Base-by-base conservation (phyloP, 1,139 yeast genomes). In the Petasospora rhodanensis region DNA sequence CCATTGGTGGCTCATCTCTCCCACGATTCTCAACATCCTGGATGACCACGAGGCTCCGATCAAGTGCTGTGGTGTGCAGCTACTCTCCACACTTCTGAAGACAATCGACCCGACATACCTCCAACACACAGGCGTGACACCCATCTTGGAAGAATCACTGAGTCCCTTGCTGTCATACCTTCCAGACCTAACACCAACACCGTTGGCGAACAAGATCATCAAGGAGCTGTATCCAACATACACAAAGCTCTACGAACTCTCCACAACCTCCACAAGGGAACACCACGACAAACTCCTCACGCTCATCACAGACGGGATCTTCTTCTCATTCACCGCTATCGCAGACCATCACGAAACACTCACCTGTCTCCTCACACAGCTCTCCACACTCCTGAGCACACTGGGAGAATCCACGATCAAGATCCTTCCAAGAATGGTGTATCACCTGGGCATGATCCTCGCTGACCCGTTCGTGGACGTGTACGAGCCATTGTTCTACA, bases 1-100 rank as follows among this genome's bases (percentile, higher is more conserved):
- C 5, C 41, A 61, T 34, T 72, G 78, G 75, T 57, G 70, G 18
- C 38, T 70, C 6, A 41, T 73, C 1, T 57, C 76, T 0, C 73
- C 82, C 1, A 66, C 75, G 8, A 55, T 59, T 9, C 47, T 77
- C 16, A 73, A 73, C 38, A 51, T 73, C 9, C 51, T 74, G 14
- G 81, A 76, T 45, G 73, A 72, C 39, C 65, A 66, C 32, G 73
- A 71, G 16, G 62, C 70, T 0, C 42, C 44, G 7, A 55, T 65
- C 33, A 74, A 76, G 42, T 46, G 58, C 0, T 64, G 64, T 35
- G 77, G 76, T 10, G 64, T 69, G 33, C 45, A 49, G 14, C 43
- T 73, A 3, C 47, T 67, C 4, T 38, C 36, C 3, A 21, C 46
- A 7, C 40, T 69, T 4, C 40, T 62, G 5, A 38, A 45, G 1